phyloP scores from a whole-genome alignment of 2,329 filamentous ascomycete genomes.

The Fusarium chlamydosporum region DNA sequence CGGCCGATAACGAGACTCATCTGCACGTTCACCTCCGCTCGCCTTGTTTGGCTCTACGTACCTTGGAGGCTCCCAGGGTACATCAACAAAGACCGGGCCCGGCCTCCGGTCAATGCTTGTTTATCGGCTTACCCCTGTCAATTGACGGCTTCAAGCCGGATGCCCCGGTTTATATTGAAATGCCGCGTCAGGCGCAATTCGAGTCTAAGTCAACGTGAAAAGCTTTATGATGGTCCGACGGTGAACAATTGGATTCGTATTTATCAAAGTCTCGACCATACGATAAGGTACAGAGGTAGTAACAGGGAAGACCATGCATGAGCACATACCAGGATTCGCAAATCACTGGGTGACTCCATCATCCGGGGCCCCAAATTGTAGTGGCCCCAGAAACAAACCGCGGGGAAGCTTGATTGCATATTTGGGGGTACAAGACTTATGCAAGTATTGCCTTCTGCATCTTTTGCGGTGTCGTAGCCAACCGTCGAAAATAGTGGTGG shows the following conservation, averaged over 20 bases:
- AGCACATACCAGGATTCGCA: slow-evolving; percentile 33
- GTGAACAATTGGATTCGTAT: background rate
- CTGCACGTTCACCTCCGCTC: slow-evolving; percentile 31
- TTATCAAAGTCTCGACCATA: background rate
- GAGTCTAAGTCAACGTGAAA: background rate
- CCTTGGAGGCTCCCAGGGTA: slow-evolving; percentile 18
- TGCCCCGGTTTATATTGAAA: slow-evolving; percentile 17
- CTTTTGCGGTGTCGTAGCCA: slow-evolving; percentile 16
- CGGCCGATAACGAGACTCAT: slow-evolving; percentile 29
- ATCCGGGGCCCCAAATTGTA: slow-evolving; percentile 39
- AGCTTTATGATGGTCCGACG: background rate
- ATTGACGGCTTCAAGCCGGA: slow-evolving; percentile 19
- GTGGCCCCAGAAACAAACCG: slow-evolving; percentile 20
- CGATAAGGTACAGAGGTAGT: slow-evolving; percentile 3
- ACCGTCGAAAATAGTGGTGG: slow-evolving; percentile 42
- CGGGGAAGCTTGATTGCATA: slow-evolving; percentile 28
- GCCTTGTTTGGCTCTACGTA: slow-evolving; percentile 19
- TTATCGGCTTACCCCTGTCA: slow-evolving; percentile 32
- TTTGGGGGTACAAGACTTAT: slow-evolving; percentile 16
- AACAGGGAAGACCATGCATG: slow-evolving; percentile 27
- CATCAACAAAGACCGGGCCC: slow-evolving; percentile 18
- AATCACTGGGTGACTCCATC: slow-evolving; percentile 11
- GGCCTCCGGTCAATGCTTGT: slow-evolving; percentile 27
- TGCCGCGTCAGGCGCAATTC: background rate
- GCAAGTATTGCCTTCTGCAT: background rate